Evolutionary conservation across 768 basidiomycete species (phyloP), one percentile per base, ranked within the genome.

Genomic region (Filobasidium floriforme): DNA sequence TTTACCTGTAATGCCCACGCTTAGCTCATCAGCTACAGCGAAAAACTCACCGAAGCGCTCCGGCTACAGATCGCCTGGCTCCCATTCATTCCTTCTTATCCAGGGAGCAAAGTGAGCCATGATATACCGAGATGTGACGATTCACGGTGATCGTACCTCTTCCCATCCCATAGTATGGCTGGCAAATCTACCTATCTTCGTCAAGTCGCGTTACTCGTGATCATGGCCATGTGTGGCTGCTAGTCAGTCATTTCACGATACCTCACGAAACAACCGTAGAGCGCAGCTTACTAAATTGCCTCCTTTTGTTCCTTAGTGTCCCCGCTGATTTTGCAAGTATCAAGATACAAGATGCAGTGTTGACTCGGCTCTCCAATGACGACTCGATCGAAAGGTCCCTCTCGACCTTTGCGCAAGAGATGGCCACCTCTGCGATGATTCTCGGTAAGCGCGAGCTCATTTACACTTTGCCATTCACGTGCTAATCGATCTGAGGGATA

Each of bases 321-420:
- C 92, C 96, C 0, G 92, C 91, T 0, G 88, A 90, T 75, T 98
- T 93, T 75, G 92, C 90, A 6, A 91, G 88, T 73, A 92, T 98
- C 76, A 83, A 87, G 87, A 82, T 92, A 1, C 88, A 93, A 67
- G 90, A 94, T 68, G 83, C 87, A 0, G 82, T 98, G 5, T 82
- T 98, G 28, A 88, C 87, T 0, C 85, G 94, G 1, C 81, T 99
- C 19, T 94, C 91, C 0, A 97, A 98, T 71, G 92, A 98, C 69
- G 79, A 97, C 73, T 88, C 91, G 71, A 83, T 92, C 74, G 91
- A 94, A 77, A 88, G 86, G 73, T 89, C 84, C 52, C 77, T 98
- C 28, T 96, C 92, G 70, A 97, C 96, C 0, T 99, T 99, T 79
- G 91, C 92, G 1, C 87, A 85, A 69, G 94, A 99, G 79, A 97